Base-by-base conservation (phyloP, 371 early-diverging fungal species). In the Mortierella sp. region DNA sequence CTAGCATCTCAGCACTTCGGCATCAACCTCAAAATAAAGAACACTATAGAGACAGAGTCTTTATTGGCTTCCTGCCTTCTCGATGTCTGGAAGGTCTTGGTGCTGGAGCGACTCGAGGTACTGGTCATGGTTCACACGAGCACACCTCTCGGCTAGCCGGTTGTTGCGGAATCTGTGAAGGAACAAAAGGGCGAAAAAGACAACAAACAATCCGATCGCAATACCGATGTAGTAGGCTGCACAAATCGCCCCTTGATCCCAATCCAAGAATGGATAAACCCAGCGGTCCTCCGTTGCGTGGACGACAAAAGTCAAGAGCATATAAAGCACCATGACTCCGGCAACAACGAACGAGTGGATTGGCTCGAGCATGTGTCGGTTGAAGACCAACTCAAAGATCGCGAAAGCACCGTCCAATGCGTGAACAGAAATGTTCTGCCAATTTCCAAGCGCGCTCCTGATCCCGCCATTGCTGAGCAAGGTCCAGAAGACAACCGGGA, bases 401-500 rank as follows among this genome's bases (percentile, higher is more conserved):
- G 85, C 86, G 58, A 81, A 55, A 30, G 80, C 78, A 23, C 84
- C 84, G 2, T 86, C 84, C 1, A 82, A 73, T 31, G 82, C 86
- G 47, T 88, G 88, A 5, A 85, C 84, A 12, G 85, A 85, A 0
- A 54, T 71, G 48, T 81, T 86, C 18, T 80, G 43, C 84, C 85
- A 88, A 13, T 69, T 9, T 3, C 30, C 53, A 10, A 70, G 23
- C 9, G 71, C 23, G 7, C 14, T 23, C 52, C 27, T 31, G 10
- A 4, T 0, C 0, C 21, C 12, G 28, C 58, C 58, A 1, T 27
- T 41, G 24, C 31, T 61, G 56, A 80, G 61, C 60, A 82, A 46
- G 18, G 78, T 56, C 88, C 88, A 88, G 58, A 73, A 88, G 18
- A 88, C 84, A 52, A 88, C 79, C 16, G 88, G 88, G n/a, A 86